Base-by-base conservation (phyloP, 2,329 filamentous ascomycete species). In the Diplodia mutila region DNA sequence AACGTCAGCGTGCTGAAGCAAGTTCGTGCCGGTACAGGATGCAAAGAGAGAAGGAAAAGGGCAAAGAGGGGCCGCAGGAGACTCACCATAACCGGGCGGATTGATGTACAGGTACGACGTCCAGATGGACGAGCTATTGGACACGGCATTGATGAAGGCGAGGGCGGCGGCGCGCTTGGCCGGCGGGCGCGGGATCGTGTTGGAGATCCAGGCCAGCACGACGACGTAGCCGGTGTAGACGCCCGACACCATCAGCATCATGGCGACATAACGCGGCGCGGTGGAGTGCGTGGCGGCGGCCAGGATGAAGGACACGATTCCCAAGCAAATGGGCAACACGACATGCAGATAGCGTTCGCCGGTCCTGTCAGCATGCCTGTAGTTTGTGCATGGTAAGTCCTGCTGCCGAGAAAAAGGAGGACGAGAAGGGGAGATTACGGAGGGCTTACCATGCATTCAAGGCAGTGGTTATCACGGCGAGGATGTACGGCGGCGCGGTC, bases 111-210 rank as follows among this genome's bases (percentile, higher is more conserved):
- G 86, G 72, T 90, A 91, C 67, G 82, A 85, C 0, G 88, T 87
- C 73, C 90, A 93, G 70, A 94, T 93, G 57, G 85, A 88, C 51
- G 86, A 87, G 12, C 85, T 83, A 75, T 94, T 93, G 21, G 85
- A 87, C 11, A 92, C 83, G 2, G 89, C 89, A 74, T 94, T 94
- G 78, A 94, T 92, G 69, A 90, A 88, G 0, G 91, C 91, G 5
- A 94, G 77, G 0, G 90, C 90, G 0, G 90, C 87, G 2, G 89
- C 88, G 69, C 90, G 86, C 80, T 94, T 94, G 2, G 91, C 88
- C 0, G 91, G 90, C 3, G 92, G 91, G 5, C 91, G 86, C 0
- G 91, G 91, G 63, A 94, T 84, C 1, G 89, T 90, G 75, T 91
- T 92, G 55, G 86, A 88, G 70, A 94, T 92, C 91, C 91, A 95